phyloP scores from a whole-genome alignment of 192 early-diverging fungal species.

The Radiomyces spectabilis region DNA sequence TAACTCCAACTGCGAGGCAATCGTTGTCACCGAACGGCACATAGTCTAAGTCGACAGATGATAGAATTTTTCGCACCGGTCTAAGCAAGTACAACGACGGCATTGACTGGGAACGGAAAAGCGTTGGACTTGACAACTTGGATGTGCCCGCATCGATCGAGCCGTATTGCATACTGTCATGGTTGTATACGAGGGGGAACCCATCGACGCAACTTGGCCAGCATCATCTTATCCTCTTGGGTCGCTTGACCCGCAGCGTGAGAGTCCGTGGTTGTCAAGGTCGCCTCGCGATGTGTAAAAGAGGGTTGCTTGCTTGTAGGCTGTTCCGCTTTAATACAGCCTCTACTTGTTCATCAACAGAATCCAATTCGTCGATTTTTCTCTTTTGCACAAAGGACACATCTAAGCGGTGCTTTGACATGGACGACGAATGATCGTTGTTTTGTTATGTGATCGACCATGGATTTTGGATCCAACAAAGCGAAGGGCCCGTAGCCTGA shows the following conservation, averaged over 20 bases:
- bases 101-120: no score
- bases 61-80: neutral
- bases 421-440: neutral
- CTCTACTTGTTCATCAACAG: slow-evolving; percentile 2
- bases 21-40: neutral
- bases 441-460: neutral
- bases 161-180: slow-evolving; percentile 4
- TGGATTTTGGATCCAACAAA: neutral
- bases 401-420: neutral
- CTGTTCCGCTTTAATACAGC: neutral
- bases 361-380: slow-evolving; percentile 1
- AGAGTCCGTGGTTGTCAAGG: neutral
- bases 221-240: slow-evolving; percentile 7
- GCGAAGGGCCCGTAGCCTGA: neutral
- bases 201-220: slow-evolving; percentile 3
- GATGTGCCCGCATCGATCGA: neutral
- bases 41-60: neutral
- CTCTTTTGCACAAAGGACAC: neutral
- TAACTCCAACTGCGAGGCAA: slow-evolving; percentile 1
- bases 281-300: neutral
- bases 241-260: slow-evolving; percentile 2
- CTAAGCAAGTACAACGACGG: neutral
- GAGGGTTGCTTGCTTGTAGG: neutral
- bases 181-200: slow-evolving; percentile 5
- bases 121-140: neutral